Evolutionary conservation across 2,329 filamentous ascomycete genomes (phyloP), one percentile per base, ranked within the genome.

Genomic region (Myrmaecium sp.): DNA sequence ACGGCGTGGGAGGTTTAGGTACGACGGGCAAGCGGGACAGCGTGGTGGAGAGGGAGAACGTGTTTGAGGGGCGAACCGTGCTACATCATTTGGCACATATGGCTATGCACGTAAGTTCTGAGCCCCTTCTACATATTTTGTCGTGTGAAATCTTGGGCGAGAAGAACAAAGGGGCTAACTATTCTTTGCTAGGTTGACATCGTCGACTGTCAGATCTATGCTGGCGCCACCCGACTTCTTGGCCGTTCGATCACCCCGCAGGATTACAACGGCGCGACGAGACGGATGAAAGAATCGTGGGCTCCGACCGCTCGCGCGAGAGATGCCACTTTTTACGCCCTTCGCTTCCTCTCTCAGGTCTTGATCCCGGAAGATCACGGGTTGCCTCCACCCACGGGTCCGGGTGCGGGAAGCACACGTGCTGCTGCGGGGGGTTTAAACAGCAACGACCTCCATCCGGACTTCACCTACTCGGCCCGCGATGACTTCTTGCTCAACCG

Each of bases 71-170:
- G 35, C 71, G 82, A 12, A 91, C 78, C 3, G 86, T 93, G 15
- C 60, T 95, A 23, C 84, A 95, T 45, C 82, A 92, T 41, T 61
- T 98, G 8, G 89, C 89, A 1, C 89, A 95, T 50, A 94, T 98
- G 81, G 82, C 83, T 3, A 93, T 93, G 67, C 83, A 95, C 44
- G 83, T n/a, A n/a, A n/a, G n/a, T n/a, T n/a, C n/a, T n/a, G n/a
- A n/a, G n/a, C n/a, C n/a, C n/a, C n/a, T n/a, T n/a, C n/a, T n/a
- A n/a, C n/a, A n/a, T n/a, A n/a, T n/a, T n/a, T n/a, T n/a, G n/a
- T n/a, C n/a, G n/a, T n/a, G n/a, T n/a, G n/a, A n/a, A n/a, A n/a
- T n/a, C n/a, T n/a, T n/a, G n/a, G n/a, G n/a, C n/a, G n/a, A n/a
- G n/a, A n/a, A n/a, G n/a, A n/a, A n/a, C n/a, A n/a, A n/a, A n/a